phyloP scores from a whole-genome alignment of 305 asterid genomes.

The Fraxinus xanthoxyloides region DNA sequence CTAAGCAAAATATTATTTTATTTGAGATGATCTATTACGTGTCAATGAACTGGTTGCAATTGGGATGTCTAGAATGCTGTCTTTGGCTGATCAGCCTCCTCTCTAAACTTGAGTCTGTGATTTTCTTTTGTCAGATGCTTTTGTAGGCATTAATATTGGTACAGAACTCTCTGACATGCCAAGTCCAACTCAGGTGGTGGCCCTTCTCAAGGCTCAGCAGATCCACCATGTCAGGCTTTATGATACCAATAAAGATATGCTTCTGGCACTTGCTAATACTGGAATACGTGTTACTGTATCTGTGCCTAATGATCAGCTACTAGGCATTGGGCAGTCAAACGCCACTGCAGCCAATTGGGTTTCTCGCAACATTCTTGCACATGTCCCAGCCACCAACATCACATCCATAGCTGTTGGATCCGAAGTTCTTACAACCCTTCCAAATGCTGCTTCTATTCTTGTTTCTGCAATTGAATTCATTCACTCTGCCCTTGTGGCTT shows the following conservation, averaged over 20 bases:
- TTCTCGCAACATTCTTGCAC: conserved; percentile 22
- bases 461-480: conserved; percentile 26
- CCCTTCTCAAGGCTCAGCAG: conserved; percentile 32
- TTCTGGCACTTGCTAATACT: conserved; percentile 30
- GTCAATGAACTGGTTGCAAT: not conserved
- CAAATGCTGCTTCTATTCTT: conserved; percentile 30
- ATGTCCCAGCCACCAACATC: conserved; percentile 31
- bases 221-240: conserved; percentile 27
- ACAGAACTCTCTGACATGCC: conserved; percentile 31
- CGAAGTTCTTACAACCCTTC: conserved; percentile 29
- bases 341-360: conserved; percentile 33
- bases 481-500: conserved; percentile 31
- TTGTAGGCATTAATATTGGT: conserved; percentile 30
- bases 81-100: not conserved
- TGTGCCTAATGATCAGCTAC: conserved; percentile 29
- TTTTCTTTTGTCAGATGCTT: conserved; percentile 7
- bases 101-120: not conserved
- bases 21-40: not conserved
- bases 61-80: not conserved
- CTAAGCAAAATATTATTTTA: not conserved
- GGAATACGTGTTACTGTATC: conserved; percentile 24
- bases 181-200: conserved; percentile 24
- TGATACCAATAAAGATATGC: conserved; percentile 28
- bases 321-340: conserved; percentile 29
- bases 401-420: conserved; percentile 29